Evolutionary conservation across 2,329 filamentous ascomycete genomes (phyloP).

Genomic region (Blumeriella jaapii): DNA sequence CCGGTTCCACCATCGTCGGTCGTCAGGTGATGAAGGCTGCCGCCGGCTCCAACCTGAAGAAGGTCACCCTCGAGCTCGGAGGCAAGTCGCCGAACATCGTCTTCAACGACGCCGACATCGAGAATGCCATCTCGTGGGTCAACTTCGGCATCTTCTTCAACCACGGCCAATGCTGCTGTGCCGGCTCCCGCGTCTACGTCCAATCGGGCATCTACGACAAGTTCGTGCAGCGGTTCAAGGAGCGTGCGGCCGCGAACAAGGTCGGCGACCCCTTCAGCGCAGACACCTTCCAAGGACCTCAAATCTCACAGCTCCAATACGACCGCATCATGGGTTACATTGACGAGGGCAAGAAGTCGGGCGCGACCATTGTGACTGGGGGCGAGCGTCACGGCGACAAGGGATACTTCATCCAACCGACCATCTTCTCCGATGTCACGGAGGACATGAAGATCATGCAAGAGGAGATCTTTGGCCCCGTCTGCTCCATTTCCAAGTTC

Average conservation of each 20-base stretch:
- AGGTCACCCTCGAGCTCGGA: constrained; percentile 51
- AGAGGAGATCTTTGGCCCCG: constrained; percentile 66
- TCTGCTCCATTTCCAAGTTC: constrained; percentile 62
- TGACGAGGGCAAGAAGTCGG: constrained; percentile 51
- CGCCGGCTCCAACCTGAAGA: constrained; percentile 51
- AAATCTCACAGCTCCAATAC: constrained; percentile 58
- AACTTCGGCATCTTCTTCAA: constrained; percentile 38
- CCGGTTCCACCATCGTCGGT: constrained; percentile 50
- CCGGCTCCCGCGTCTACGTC: constrained; percentile 57
- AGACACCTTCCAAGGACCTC: constrained; percentile 60
- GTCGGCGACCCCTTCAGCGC: constrained; percentile 56
- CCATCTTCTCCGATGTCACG: constrained; percentile 59
- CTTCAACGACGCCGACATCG: constrained; percentile 49
- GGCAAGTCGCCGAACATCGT: constrained; percentile 53
- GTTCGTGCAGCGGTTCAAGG: constrained; percentile 55
- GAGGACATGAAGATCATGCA: constrained; percentile 65
- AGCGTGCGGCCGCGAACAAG: constrained; percentile 48
- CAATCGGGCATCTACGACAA: constrained; percentile 60
- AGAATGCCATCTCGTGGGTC: constrained; percentile 51
- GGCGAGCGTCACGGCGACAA: constrained; percentile 54
- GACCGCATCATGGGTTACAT: constrained; percentile 60
- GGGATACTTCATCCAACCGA: constrained; percentile 64
- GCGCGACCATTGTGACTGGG: constrained; percentile 52
- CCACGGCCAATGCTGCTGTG: constrained; percentile 38
- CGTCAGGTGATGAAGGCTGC: constrained; percentile 54